phyloP scores from a whole-genome alignment of 2,329 filamentous ascomycete genomes.

The Trichoderma asperellum region DNA sequence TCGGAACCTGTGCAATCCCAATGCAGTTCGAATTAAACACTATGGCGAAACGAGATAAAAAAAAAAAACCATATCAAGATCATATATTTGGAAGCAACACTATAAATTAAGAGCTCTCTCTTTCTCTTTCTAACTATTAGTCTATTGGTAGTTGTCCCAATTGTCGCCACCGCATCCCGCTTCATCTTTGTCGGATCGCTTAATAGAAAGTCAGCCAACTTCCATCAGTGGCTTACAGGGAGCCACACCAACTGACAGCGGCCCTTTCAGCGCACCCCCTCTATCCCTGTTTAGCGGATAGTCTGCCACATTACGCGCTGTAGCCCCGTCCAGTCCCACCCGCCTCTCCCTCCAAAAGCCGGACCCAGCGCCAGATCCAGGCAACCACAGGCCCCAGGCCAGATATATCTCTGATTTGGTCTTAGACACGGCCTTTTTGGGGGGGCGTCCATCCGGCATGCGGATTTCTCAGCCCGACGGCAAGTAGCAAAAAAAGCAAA shows the following conservation, averaged over 20 bases:
- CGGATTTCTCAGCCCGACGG: slow-evolving; percentile 8
- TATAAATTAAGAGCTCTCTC: not conserved
- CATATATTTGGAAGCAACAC: not conserved
- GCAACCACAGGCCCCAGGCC: slow-evolving; percentile 41
- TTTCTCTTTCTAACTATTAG: not conserved
- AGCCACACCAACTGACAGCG: slow-evolving; percentile 16
- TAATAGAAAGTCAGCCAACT: not conserved
- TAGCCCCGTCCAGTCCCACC: slow-evolving; percentile 9
- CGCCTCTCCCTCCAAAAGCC: slow-evolving; percentile 20
- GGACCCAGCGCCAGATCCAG: slow-evolving; percentile 36
- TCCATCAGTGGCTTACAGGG: slow-evolving; percentile 27
- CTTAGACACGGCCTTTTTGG: slow-evolving; percentile 21
- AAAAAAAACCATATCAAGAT: not conserved
- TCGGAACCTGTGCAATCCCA: not conserved
- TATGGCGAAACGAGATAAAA: not conserved
- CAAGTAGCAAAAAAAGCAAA: not conserved
- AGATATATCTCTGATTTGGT: slow-evolving; percentile 28
- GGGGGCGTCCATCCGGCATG: slow-evolving; percentile 21
- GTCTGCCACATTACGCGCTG: slow-evolving; percentile 27
- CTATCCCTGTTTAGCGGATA: slow-evolving; percentile 26
- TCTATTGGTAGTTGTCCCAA: not conserved
- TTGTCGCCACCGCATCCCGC: not conserved
- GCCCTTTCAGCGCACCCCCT: not conserved
- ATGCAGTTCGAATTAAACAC: not conserved
- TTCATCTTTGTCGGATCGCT: not conserved